These are phyloP conservation scores for Edaphochlamys debaryana DNA, from an alignment of 139 green algal genomes.

Conservation along the genomic window DNA sequence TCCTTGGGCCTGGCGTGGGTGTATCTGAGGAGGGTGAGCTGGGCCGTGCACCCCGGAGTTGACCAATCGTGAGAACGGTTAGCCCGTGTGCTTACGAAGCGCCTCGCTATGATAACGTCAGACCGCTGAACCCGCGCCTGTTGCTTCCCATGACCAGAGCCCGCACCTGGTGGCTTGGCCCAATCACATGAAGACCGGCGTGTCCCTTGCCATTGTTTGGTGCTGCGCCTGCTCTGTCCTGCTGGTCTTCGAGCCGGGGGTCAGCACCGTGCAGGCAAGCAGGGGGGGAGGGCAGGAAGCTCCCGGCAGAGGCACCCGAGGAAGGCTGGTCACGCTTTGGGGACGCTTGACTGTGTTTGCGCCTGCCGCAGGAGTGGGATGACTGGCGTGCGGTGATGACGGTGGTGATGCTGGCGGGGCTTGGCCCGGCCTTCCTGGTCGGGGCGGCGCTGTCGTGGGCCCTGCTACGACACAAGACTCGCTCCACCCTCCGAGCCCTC, in stretches of 20 bases:
- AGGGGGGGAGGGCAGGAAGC: background rate
- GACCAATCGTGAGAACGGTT: too few relatives aligned
- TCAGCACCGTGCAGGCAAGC: background rate
- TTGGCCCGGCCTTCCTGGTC: too few relatives aligned
- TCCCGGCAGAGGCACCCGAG: too few relatives aligned
- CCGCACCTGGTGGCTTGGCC: constrained; percentile 28
- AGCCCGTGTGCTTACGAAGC: too few relatives aligned
- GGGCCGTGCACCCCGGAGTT: too few relatives aligned
- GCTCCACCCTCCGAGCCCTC: background rate
- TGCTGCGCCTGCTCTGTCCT: background rate
- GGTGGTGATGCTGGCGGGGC: too few relatives aligned
- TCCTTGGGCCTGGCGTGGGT: constrained; percentile 9
- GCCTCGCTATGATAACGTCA: too few relatives aligned
- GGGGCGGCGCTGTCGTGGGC: background rate
- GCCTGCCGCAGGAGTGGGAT: background rate
- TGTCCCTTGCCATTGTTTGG: background rate
- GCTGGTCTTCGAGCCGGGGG: constrained; percentile 9
- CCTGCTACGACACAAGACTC: background rate
- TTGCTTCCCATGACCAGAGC: too few relatives aligned
- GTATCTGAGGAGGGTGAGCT: constrained; percentile 16
- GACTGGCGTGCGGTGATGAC: too few relatives aligned
- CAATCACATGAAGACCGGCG: constrained; percentile 25
- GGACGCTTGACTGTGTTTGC: constrained; percentile 7
- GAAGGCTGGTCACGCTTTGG: too few relatives aligned
- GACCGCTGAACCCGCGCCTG: too few relatives aligned